Base-by-base conservation (phyloP, 2,329 filamentous ascomycete species). In the Colletotrichum ledebouriae region DNA sequence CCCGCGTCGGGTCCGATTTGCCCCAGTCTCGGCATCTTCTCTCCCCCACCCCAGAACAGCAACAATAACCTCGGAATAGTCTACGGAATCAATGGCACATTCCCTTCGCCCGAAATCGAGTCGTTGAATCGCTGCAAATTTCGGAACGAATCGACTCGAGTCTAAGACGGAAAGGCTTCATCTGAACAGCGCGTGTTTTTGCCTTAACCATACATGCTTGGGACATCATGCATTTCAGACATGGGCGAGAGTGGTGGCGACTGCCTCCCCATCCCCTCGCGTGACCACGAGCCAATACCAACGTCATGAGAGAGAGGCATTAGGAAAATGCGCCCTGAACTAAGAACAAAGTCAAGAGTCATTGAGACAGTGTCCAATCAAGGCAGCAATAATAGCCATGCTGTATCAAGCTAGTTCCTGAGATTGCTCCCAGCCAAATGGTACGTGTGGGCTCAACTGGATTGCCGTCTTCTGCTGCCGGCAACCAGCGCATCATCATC, bases 401-500 rank as follows among this genome's bases (percentile, higher is more conserved):
- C 53, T 46, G 20, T 33, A 49, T 50, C 46, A 15, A 59, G 46
- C 34, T 60, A 49, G 13, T 33, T 15, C 7, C 46, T 50, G 13
- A 20, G 34, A 9, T 4, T 9, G 29, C 2, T 33, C n/a, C 25
- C 33, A 33, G 49, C 49, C n/a, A 10, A 3, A 34, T 11, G 25
- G 15, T 33, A 25, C n/a, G 34, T 15, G 25, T 52, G n/a, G 25
- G 29, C 13, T n/a, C 15, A 52, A n/a, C 20, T 61, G 37, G 46
- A 53, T 42, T 61, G 59, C 59, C 59, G 59, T 39, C 22, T 49
- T 12, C 37, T n/a, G 34, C 29, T 61, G 59, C 47, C 59, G 59
- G 59, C 59, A 61, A 53, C 59, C 59, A 29, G 25, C 25, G 6
- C 25, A 34, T 17, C 47, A 52, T 33, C 47, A 33, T n/a, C 44